These are phyloP conservation scores for Pseudomonodictys pantanalensis DNA, from an alignment of 495 filamentous ascomycete genomes.

Conservation along the genomic window DNA sequence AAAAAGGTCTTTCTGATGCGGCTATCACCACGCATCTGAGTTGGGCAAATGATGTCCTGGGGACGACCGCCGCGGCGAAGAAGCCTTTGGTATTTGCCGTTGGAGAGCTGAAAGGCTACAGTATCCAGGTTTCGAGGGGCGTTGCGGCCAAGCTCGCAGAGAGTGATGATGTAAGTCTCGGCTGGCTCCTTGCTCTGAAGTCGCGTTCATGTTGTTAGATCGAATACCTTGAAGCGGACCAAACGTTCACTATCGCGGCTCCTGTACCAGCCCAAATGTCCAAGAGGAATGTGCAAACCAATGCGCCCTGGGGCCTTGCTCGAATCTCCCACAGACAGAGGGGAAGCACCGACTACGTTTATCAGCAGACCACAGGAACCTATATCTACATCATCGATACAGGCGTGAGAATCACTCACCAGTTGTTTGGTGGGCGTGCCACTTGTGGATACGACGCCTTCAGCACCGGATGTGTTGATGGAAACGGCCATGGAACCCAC, in stretches of 20 bases:
- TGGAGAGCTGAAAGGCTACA: conserved; percentile 9
- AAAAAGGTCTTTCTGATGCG: neutral
- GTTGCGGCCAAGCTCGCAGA: conserved; percentile 1
- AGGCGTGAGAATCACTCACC: conserved; percentile 10
- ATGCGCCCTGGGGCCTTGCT: conserved; percentile 28
- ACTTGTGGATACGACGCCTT: conserved; percentile 7
- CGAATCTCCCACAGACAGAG: conserved; percentile 24
- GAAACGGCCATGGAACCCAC: conserved; percentile 62
- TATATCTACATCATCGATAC: conserved; percentile 28
- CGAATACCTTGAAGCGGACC: conserved; percentile 14
- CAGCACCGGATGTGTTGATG: conserved; percentile 41
- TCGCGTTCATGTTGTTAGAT: neutral
- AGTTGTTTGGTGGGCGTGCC: conserved; percentile 19
- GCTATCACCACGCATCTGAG: neutral
- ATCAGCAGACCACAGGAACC: conserved; percentile 1
- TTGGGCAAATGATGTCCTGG: neutral
- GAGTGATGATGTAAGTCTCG: conserved; percentile 10
- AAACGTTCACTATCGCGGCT: conserved; percentile 3
- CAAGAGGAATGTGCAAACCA: conserved; percentile 9
- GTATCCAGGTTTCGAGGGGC: neutral
- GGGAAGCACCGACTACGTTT: conserved; percentile 21
- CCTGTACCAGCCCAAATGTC: neutral
- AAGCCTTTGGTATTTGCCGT: neutral
- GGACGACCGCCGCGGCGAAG: neutral
- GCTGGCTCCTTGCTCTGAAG: neutral